Evolutionary conservation across 1,284 basidiomycete species (phyloP).

Genomic region (Paramarasmius palmivorus): DNA sequence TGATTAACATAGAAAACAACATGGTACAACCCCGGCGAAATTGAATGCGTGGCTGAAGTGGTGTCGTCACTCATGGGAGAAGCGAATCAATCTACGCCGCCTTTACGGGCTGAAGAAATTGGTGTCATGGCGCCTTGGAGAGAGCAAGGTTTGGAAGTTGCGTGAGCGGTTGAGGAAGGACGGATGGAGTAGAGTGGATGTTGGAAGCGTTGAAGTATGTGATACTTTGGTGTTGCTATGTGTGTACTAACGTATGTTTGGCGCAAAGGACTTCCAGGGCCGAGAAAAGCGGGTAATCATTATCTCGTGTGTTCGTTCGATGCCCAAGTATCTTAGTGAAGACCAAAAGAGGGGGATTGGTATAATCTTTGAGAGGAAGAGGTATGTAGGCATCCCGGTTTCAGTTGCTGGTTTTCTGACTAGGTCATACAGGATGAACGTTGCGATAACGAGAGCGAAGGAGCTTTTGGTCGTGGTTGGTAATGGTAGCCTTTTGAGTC

Average conservation of each 20-base stretch:
- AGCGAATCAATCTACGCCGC: slow-evolving; percentile 33
- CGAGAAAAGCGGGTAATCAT: slow-evolving; percentile 45
- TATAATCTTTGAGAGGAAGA: slow-evolving; percentile 42
- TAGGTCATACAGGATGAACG: slow-evolving; percentile 50
- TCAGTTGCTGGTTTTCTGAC: too few species aligned
- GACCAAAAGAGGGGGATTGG: slow-evolving; percentile 43
- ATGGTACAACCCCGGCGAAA: too few species aligned
- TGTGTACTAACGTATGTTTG: neutral
- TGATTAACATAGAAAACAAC: too few species aligned
- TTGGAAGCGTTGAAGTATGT: slow-evolving; percentile 46
- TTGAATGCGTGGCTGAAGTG: slow-evolving; percentile 34
- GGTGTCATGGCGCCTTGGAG: slow-evolving; percentile 50
- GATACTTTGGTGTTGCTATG: neutral
- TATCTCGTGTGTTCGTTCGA: slow-evolving; percentile 46
- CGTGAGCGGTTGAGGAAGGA: slow-evolving; percentile 41
- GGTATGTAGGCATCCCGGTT: too few species aligned
- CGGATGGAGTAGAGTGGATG: slow-evolving; percentile 40
- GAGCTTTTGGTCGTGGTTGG: slow-evolving; percentile 46
- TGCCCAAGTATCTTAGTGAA: slow-evolving; percentile 41
- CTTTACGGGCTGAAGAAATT: slow-evolving; percentile 37
- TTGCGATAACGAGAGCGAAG: slow-evolving; percentile 49
- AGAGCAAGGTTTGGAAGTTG: slow-evolving; percentile 48
- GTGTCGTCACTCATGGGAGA: slow-evolving; percentile 38
- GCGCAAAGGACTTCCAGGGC: slow-evolving; percentile 48
- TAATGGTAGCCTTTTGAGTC: slow-evolving; percentile 37